Evolutionary conservation across 176 grass and related monocot genomes (phyloP).

Genomic region (Zea luxurians): DNA sequence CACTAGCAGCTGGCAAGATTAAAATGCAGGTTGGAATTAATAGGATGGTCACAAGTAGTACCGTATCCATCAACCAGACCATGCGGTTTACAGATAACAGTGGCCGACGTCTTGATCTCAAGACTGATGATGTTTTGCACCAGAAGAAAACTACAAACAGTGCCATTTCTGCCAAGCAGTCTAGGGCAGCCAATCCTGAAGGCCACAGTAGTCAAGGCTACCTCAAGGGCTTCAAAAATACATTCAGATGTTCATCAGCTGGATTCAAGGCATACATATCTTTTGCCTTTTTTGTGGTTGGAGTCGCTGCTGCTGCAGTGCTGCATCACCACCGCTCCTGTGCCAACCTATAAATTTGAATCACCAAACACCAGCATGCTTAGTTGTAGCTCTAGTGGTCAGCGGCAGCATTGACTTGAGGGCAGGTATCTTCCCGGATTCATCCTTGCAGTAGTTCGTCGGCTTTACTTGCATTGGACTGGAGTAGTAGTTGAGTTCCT

Average conservation of each 20-base stretch:
- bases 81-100: slow-evolving; percentile 44
- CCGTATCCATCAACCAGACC: slow-evolving; percentile 59
- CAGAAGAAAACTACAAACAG: slow-evolving; percentile 30
- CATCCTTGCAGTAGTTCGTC: slow-evolving; percentile 23
- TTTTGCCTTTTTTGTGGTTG: slow-evolving; percentile 41
- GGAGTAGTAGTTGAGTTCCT: background rate
- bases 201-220: slow-evolving; percentile 18
- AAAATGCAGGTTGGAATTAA: slow-evolving; percentile 52
- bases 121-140: slow-evolving; percentile 21
- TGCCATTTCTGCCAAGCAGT: slow-evolving; percentile 31
- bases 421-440: background rate
- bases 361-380: background rate
- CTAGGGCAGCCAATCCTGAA: slow-evolving; percentile 27
- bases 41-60: slow-evolving; percentile 61
- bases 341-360: slow-evolving; percentile 25
- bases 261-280: slow-evolving; percentile 31
- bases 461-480: slow-evolving; percentile 8
- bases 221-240: slow-evolving; percentile 13
- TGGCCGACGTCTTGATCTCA: slow-evolving; percentile 41
- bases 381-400: slow-evolving; percentile 33
- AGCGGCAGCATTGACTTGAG: background rate
- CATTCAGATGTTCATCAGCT: slow-evolving; percentile 31
- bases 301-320: slow-evolving; percentile 33
- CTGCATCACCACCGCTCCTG: slow-evolving; percentile 21
- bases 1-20: background rate